A percentile compares a stretch with the other conserved stretches of the same genome.
Evolutionary conservation across 768 basidiomycete species (phyloP).

Genomic region (Amanita pseudoporphyria): DNA sequence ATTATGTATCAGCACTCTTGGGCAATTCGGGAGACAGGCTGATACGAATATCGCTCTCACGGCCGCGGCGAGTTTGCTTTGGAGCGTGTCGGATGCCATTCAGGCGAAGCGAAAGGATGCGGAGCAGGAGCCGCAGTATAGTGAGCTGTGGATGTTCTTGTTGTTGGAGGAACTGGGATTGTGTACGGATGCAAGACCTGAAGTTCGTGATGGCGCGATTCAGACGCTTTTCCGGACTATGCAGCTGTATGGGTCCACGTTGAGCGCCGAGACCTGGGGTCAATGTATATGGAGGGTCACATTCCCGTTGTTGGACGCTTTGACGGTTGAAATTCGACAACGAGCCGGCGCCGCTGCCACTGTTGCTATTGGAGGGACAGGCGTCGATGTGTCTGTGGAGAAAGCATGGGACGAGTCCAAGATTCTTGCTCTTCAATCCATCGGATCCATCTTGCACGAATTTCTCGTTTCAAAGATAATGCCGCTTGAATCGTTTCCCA

Average conservation of each 20-base stretch:
- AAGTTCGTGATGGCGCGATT: constrained; percentile 89
- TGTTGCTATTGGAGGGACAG: constrained; percentile 4
- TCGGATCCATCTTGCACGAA: constrained; percentile 75
- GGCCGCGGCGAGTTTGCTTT: constrained; percentile 84
- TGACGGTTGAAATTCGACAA: constrained; percentile 47
- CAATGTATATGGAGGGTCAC: constrained; percentile 88
- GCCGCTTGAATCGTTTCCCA: constrained; percentile 55
- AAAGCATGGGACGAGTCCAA: constrained; percentile 81
- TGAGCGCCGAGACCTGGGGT: constrained; percentile 80
- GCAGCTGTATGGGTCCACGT: constrained; percentile 84
- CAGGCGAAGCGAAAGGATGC: constrained; percentile 67
- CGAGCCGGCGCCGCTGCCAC: too few species aligned
- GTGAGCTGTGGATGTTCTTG: constrained; percentile 90
- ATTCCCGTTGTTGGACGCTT: constrained; percentile 74
- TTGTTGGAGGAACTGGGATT: constrained; percentile 75
- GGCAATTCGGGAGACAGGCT: constrained; percentile 83
- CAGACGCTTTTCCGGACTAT: constrained; percentile 92
- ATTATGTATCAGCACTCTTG: constrained; percentile 83
- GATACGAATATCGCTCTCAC: constrained; percentile 97
- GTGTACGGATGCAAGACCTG: constrained; percentile 72
- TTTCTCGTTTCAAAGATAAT: constrained; percentile 72
- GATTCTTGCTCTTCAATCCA: constrained; percentile 72
- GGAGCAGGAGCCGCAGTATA: constrained; percentile 63
- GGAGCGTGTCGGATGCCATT: constrained; percentile 95
- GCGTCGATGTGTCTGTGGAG: neutral